phyloP scores from a whole-genome alignment of 768 basidiomycete genomes.

The Lactarius trivialis region DNA sequence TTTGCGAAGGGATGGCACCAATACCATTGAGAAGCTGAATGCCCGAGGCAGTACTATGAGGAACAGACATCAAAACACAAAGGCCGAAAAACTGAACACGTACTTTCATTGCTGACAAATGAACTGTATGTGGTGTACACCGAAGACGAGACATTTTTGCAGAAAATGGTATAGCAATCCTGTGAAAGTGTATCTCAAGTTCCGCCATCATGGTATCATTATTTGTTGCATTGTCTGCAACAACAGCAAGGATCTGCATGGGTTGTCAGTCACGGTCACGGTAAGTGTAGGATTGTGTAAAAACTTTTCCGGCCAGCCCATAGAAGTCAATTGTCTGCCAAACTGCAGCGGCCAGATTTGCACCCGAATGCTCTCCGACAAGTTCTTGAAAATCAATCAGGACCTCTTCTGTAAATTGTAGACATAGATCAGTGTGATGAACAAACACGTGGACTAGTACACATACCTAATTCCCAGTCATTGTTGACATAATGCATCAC shows the following conservation, averaged over 20 bases:
- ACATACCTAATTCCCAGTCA: background rate
- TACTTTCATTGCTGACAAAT: background rate
- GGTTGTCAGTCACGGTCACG: too few relatives aligned
- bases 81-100: too few relatives aligned
- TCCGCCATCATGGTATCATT: background rate
- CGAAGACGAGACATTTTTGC: background rate
- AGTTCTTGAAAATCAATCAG: background rate
- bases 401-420: background rate
- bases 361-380: background rate
- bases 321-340: background rate
- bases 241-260: background rate
- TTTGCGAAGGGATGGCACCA: too few relatives aligned
- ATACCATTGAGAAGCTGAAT: background rate
- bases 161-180: background rate
- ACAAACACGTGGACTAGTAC: fast-evolving
- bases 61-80: background rate
- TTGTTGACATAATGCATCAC: background rate
- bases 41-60: background rate
- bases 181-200: background rate
- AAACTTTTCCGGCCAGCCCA: background rate
- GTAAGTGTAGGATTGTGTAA: too few relatives aligned
- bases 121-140: constrained; percentile 2
- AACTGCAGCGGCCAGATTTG: background rate
- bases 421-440: background rate
- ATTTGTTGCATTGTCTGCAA: background rate